Percentiles rank a stretch among this genome's conserved stretches.
Conservation (phyloP, 2,329 filamentous ascomycete species). For the Chaetomium olivaceum region DNA sequence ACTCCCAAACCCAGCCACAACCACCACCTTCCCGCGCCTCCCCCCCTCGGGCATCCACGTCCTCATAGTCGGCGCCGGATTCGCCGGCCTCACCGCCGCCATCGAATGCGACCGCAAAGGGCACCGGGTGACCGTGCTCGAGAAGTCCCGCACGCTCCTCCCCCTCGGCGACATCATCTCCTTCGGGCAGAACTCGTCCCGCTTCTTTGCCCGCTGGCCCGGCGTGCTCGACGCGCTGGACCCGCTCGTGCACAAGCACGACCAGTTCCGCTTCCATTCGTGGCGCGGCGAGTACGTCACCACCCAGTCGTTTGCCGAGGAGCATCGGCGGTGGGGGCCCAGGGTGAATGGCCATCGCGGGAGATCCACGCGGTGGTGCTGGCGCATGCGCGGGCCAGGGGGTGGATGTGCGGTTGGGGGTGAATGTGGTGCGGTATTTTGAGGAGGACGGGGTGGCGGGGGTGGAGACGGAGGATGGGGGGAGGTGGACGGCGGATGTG, state of each 20-base stretch:
- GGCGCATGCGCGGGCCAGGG: slow-evolving; percentile 48
- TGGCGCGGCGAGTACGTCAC: slow-evolving; percentile 53
- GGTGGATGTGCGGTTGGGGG: slow-evolving; percentile 48
- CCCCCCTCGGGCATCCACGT: slow-evolving; percentile 42
- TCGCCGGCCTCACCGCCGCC: slow-evolving; percentile 58
- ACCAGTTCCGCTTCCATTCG: slow-evolving; percentile 41
- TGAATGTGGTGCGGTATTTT: slow-evolving; percentile 47
- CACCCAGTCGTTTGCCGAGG: slow-evolving; percentile 40
- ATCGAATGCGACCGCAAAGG: slow-evolving; percentile 59
- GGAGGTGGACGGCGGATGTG: slow-evolving; percentile 43
- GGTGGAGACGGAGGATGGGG: slow-evolving; percentile 45
- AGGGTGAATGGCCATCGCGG: slow-evolving; percentile 56
- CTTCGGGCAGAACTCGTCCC: slow-evolving; percentile 58
- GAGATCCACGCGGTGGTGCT: slow-evolving; percentile 54
- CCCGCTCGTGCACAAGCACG: slow-evolving; percentile 50
- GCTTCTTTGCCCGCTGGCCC: slow-evolving; percentile 58
- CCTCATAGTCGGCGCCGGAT: slow-evolving; percentile 52
- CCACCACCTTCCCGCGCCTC: slow-evolving; percentile 13
- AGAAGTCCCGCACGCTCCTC: slow-evolving; percentile 48
- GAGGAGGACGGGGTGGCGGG: slow-evolving; percentile 41
- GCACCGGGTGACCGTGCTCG: slow-evolving; percentile 48
- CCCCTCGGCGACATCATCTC: slow-evolving; percentile 52
- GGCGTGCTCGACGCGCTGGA: slow-evolving; percentile 51
- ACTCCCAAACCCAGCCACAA: background rate
- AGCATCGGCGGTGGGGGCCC: slow-evolving; percentile 42